phyloP scores from a whole-genome alignment of 78 protist species.

The Bigelowiella natans region DNA sequence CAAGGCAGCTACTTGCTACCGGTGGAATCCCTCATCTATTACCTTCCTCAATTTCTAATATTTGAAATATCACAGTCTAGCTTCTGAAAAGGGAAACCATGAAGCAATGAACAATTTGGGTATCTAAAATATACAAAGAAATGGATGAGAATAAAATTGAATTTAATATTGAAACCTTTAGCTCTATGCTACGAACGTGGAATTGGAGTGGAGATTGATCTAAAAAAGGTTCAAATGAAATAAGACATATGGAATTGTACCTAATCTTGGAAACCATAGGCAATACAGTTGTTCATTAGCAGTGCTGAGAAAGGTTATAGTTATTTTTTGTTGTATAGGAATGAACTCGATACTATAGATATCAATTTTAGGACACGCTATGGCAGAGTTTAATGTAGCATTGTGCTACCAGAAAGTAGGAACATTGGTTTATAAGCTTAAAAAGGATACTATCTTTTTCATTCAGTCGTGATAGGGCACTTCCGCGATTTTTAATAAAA shows the following conservation, averaged over 20 bases:
- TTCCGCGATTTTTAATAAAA: too few relatives aligned
- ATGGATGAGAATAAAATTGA: background rate
- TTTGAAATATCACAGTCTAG: background rate
- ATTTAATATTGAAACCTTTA: background rate
- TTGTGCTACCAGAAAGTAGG: background rate
- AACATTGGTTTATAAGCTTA: too few relatives aligned
- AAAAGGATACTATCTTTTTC: too few relatives aligned
- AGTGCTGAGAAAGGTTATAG: too few relatives aligned
- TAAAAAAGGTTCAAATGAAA: background rate
- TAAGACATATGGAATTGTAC: too few relatives aligned
- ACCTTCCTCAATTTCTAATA: too few relatives aligned
- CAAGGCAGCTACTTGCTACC: background rate
- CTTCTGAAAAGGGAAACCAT: background rate
- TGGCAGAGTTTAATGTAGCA: background rate
- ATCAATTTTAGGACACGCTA: background rate
- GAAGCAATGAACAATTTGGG: background rate
- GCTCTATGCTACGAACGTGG: background rate
- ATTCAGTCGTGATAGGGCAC: too few relatives aligned
- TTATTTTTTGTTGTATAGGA: too few relatives aligned
- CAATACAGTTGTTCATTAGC: too few relatives aligned
- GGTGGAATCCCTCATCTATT: too few relatives aligned
- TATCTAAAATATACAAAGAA: background rate
- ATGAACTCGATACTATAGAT: too few relatives aligned
- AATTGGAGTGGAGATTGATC: background rate
- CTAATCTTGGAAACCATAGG: too few relatives aligned